Conservation (phyloP, 768 basidiomycete genomes). For the Fomitopsis serialis region DNA sequence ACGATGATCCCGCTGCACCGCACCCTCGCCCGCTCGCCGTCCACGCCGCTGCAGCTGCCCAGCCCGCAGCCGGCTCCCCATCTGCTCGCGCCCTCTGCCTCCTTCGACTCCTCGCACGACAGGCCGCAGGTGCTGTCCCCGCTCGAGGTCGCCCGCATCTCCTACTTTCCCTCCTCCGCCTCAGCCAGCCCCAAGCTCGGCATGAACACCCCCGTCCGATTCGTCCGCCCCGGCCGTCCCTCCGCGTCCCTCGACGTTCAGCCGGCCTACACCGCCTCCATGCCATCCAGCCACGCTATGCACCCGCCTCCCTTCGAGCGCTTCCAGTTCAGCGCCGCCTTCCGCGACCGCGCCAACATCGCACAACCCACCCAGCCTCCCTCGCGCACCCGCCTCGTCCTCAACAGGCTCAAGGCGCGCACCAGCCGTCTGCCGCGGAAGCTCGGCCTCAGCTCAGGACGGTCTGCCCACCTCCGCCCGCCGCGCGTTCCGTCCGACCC, state of each 20-base stretch:
- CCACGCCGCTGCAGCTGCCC: no score
- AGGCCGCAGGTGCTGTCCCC: background rate
- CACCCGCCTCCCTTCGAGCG: background rate
- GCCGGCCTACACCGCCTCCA: background rate
- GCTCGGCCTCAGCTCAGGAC: background rate
- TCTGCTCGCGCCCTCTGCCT: background rate
- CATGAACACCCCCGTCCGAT: background rate
- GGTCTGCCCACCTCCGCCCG: background rate
- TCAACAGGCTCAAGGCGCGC: background rate
- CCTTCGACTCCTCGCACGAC: background rate
- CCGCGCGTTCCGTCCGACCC: background rate
- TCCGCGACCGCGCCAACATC: background rate
- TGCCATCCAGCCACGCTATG: background rate
- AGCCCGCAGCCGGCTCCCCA: background rate
- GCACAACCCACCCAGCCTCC: background rate
- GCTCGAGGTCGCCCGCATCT: background rate
- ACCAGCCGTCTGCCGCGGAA: background rate
- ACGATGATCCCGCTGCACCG: background rate
- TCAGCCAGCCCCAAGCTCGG: background rate
- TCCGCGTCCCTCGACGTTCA: background rate
- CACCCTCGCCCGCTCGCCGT: background rate
- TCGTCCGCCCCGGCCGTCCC: conserved; percentile 1
- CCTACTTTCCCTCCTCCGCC: background rate
- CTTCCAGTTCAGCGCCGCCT: background rate
- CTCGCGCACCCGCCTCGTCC: background rate